phyloP scores from a whole-genome alignment of 176 grass and related monocot genomes.

The Ananas comosus region DNA sequence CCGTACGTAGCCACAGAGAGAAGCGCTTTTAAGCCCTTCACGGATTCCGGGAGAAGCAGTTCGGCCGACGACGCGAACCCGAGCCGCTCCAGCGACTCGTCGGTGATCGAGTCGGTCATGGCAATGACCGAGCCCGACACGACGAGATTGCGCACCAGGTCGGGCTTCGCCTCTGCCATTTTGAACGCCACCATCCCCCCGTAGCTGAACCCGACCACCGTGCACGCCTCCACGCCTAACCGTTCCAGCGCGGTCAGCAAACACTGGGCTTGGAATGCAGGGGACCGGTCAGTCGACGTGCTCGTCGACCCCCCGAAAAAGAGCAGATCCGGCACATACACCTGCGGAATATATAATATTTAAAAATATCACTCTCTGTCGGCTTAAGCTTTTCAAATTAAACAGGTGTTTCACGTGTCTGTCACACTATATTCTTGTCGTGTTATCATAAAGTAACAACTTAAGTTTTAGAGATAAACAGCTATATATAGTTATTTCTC shows the following conservation, averaged over 20 bases:
- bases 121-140: conserved; percentile 71
- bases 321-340: conserved; percentile 95
- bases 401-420: no score
- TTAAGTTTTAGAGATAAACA: no score
- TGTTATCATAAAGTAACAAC: no score
- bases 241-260: conserved; percentile 32
- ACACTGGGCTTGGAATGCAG: conserved; percentile 66
- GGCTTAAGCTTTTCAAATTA: no score
- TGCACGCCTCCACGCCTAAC: conserved; percentile 52
- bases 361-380: no score
- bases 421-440: no score
- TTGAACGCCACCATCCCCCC: conserved; percentile 91
- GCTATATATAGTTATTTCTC: no score
- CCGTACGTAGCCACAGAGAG: conserved; percentile 48
- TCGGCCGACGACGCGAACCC: conserved; percentile 63
- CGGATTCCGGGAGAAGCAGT: conserved; percentile 68
- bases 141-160: conserved; percentile 52
- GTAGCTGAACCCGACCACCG: conserved; percentile 94
- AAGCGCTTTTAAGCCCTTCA: conserved; percentile 79
- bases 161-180: conserved; percentile 66
- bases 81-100: conserved; percentile 34
- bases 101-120: conserved; percentile 79
- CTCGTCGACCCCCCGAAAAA: conserved; percentile 76
- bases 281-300: conserved; percentile 42
- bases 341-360: not conserved